Percentiles rank a stretch among this genome's conserved stretches.
phyloP scores from a whole-genome alignment of 331 rosid genomes.

The Pyrus hybrid region DNA sequence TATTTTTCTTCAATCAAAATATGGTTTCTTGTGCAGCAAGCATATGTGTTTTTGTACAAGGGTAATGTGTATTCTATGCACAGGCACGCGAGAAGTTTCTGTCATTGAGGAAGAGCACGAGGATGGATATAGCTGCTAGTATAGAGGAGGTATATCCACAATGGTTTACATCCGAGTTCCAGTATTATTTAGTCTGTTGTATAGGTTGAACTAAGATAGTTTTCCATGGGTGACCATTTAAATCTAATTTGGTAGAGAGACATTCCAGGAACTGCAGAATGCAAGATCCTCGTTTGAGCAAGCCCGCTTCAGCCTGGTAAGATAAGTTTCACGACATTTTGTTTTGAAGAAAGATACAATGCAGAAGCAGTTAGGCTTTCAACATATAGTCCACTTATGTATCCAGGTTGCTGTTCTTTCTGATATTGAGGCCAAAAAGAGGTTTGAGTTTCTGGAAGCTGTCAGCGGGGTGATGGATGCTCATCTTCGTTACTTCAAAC shows the following conservation, averaged over 20 bases:
- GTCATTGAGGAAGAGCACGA: slow-evolving; percentile 66
- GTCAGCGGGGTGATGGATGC: slow-evolving; percentile 66
- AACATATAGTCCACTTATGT: slow-evolving; percentile 7
- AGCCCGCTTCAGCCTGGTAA: slow-evolving; percentile 80
- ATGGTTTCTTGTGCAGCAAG: neutral
- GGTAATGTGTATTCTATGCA: slow-evolving; percentile 26
- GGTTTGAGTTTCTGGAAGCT: slow-evolving; percentile 60
- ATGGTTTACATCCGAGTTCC: slow-evolving; percentile 1
- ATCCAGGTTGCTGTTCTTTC: slow-evolving; percentile 51
- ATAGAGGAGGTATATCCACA: slow-evolving; percentile 51
- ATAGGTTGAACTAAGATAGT: slow-evolving; percentile 8
- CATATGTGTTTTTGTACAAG: neutral
- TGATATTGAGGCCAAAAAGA: slow-evolving; percentile 53
- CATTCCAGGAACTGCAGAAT: slow-evolving; percentile 59
- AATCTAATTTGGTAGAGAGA: slow-evolving; percentile 59
- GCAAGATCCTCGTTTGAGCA: slow-evolving; percentile 66
- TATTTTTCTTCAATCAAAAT: neutral
- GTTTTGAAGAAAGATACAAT: neutral
- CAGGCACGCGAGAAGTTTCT: slow-evolving; percentile 75
- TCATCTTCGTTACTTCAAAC: slow-evolving; percentile 72
- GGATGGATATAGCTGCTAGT: slow-evolving; percentile 45
- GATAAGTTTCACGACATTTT: slow-evolving; percentile 16
- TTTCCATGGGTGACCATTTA: slow-evolving; percentile 27
- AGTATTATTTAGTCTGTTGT: neutral
- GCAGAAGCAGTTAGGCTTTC: slow-evolving; percentile 17